These are phyloP conservation scores for Sonneratia caseolaris DNA, from an alignment of 345 rosid species.

Conservation along the genomic window DNA sequence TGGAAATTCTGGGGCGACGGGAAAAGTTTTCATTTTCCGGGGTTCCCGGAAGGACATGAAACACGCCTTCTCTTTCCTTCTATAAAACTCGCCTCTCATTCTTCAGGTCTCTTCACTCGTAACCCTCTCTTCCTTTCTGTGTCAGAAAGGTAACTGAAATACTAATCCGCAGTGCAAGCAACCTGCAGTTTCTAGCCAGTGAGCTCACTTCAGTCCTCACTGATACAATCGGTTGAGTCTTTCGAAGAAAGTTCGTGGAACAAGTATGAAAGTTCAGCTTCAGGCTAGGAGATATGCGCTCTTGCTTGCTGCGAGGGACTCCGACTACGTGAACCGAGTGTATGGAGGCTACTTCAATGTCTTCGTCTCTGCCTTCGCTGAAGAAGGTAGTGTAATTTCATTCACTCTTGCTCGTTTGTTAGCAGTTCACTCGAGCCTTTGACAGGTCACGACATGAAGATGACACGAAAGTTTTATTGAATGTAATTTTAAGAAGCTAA, in stretches of 20 bases:
- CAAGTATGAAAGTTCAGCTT: not conserved
- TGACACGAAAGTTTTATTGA: too few relatives aligned
- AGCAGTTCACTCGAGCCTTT: too few relatives aligned
- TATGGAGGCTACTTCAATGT: conserved; percentile 84
- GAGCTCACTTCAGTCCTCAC: not conserved
- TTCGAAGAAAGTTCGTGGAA: not conserved
- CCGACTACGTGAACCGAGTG: conserved; percentile 55
- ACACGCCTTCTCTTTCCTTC: conserved; percentile 1
- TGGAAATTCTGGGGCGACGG: not conserved
- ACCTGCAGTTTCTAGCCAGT: not conserved
- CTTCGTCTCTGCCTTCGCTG: conserved; percentile 55
- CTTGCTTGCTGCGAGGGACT: conserved; percentile 59
- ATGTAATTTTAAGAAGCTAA: too few relatives aligned
- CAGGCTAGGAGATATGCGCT: conserved; percentile 39
- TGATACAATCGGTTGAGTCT: not conserved
- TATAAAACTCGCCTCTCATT: conserved; percentile 1
- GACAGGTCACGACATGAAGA: too few relatives aligned
- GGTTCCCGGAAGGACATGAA: not conserved
- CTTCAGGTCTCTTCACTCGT: not conserved
- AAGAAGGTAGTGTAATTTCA: conserved; percentile 25
- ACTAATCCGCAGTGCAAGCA: too few relatives aligned
- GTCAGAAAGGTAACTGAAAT: too few relatives aligned
- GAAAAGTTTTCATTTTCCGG: not conserved
- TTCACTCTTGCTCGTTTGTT: not conserved
- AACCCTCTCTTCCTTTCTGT: not conserved